phyloP scores from a whole-genome alignment of 768 basidiomycete genomes.

The Kwoniella heveanensis region DNA sequence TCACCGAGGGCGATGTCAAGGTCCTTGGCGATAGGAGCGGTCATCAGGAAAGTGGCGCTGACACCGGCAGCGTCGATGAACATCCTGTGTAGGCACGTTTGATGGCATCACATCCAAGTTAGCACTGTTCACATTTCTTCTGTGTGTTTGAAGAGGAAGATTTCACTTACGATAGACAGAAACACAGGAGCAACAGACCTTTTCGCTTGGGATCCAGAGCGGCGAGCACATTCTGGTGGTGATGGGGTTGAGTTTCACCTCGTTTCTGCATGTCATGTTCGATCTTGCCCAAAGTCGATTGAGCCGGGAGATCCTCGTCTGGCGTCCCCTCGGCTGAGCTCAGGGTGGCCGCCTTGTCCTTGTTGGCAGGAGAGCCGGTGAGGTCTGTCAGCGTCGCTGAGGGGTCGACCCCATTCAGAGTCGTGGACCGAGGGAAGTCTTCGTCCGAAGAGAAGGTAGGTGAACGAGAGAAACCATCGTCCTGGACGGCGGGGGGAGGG shows the following conservation, averaged over 20 bases:
- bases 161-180: conserved; percentile 45
- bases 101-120: neutral
- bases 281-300: conserved; percentile 25
- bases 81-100: conserved; percentile 12
- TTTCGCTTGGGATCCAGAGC: conserved; percentile 32
- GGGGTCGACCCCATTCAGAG: conserved; percentile 4
- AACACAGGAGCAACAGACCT: conserved; percentile 38
- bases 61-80: conserved; percentile 49
- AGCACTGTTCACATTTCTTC: no score
- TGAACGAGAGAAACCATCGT: conserved; percentile 21
- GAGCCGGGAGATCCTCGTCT: conserved; percentile 23
- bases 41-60: conserved; percentile 49
- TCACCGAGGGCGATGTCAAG: conserved; percentile 34
- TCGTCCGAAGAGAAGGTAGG: conserved; percentile 18
- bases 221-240: conserved; percentile 29
- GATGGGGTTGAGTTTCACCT: conserved; percentile 19
- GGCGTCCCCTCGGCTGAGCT: neutral
- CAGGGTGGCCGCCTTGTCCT: conserved; percentile 13
- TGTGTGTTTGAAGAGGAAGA: no score
- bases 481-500: neutral
- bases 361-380: conserved; percentile 6
- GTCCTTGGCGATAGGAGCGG: conserved; percentile 45
- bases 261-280: conserved; percentile 14
- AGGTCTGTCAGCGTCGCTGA: conserved; percentile 17
- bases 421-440: neutral